These are phyloP conservation scores for Aspergillus sp. DNA, from an alignment of 2,329 filamentous ascomycete species.

Conservation along the genomic window DNA sequence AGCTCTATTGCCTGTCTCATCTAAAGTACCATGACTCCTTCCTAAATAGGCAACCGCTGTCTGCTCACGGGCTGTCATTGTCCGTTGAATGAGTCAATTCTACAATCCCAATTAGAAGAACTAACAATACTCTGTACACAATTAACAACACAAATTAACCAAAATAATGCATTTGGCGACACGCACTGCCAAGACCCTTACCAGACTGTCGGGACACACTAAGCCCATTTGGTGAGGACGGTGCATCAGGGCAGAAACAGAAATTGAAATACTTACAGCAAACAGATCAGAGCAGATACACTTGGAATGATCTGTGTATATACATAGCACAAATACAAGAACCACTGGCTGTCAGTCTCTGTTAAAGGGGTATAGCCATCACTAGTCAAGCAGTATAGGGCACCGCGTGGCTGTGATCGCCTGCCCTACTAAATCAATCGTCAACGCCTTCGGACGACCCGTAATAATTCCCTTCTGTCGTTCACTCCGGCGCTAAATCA, in stretches of 20 bases:
- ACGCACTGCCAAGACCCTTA: constrained; percentile 25
- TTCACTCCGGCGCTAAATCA: constrained; percentile 25
- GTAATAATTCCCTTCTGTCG: constrained; percentile 11
- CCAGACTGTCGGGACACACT: constrained; percentile 29
- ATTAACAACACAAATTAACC: neutral
- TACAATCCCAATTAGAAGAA: neutral
- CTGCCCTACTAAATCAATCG: neutral
- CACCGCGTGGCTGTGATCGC: neutral
- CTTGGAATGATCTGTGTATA: too few species aligned
- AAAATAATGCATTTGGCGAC: constrained; percentile 13
- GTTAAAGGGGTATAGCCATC: too few species aligned
- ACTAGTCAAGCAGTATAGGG: too few species aligned
- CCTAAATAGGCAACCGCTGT: neutral
- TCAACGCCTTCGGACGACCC: neutral
- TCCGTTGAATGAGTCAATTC: neutral
- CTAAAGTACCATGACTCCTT: too few species aligned
- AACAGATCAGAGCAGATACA: too few species aligned
- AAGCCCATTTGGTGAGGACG: constrained; percentile 15
- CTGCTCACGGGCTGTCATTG: neutral
- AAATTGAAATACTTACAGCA: neutral
- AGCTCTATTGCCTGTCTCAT: too few species aligned
- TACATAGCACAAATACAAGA: too few species aligned
- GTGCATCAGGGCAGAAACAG: constrained; percentile 1
- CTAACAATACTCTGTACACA: neutral
- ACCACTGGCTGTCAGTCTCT: too few species aligned